Evolutionary conservation across 1,139 yeast genomes (phyloP).

Genomic region (Suhomyces terraborum): DNA sequence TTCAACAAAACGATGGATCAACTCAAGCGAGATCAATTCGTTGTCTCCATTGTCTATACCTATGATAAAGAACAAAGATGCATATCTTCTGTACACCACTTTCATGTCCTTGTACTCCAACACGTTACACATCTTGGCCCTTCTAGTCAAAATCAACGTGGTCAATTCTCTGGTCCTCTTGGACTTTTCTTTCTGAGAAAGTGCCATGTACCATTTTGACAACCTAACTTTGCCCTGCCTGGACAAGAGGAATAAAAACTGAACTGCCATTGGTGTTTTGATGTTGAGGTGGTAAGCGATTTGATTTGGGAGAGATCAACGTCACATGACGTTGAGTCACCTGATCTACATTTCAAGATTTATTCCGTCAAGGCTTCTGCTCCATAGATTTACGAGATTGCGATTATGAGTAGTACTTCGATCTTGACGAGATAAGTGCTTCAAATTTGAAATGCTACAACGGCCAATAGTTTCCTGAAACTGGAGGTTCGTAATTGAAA

Average conservation of each 20-base stretch:
- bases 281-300: background rate
- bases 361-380: too few species aligned
- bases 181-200: conserved; percentile 78
- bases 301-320: background rate
- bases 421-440: background rate
- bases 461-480: too few species aligned
- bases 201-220: conserved; percentile 88
- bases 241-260: conserved; percentile 77
- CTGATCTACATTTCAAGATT: background rate
- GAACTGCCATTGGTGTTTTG: conserved; percentile 57
- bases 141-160: conserved; percentile 77
- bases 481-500: too few species aligned
- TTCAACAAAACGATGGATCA: conserved; percentile 92
- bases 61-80: conserved; percentile 85
- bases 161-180: conserved; percentile 84
- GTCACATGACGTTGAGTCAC: background rate
- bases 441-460: too few species aligned
- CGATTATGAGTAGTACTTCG: background rate
- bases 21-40: conserved; percentile 81
- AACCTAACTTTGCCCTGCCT: conserved; percentile 95
- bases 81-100: conserved; percentile 88
- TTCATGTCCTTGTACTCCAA: conserved; percentile 88
- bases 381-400: background rate
- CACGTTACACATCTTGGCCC: conserved; percentile 95
- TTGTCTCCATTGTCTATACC: conserved; percentile 86